A percentile compares a stretch with the other conserved stretches of the same genome.
phyloP scores from a whole-genome alignment of 2,329 filamentous ascomycete species.

The Sarocladium kiliense region DNA sequence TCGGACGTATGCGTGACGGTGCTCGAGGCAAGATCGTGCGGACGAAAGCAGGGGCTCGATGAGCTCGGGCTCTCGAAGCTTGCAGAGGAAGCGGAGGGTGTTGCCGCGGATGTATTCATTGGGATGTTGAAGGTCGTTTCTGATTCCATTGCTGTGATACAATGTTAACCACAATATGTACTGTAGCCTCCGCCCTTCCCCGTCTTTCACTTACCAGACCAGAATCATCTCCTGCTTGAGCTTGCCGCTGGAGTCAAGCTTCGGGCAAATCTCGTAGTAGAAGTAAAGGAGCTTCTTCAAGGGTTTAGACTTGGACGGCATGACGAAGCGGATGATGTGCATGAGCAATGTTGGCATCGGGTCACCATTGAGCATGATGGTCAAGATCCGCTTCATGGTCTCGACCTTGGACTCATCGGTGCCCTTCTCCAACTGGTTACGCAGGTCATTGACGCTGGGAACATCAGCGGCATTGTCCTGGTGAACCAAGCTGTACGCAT shows the following conservation, averaged over 20 bases:
- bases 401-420: constrained; percentile 90
- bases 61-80: constrained; percentile 90
- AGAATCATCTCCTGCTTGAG: constrained; percentile 99
- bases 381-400: constrained; percentile 93
- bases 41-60: constrained; percentile 94
- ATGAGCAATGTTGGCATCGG: constrained; percentile 93
- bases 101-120: constrained; percentile 99
- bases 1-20: constrained; percentile 94
- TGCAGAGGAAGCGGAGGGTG: constrained; percentile 95
- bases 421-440: constrained; percentile 88
- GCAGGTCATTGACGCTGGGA: constrained; percentile 84
- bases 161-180: constrained; percentile 1
- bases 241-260: constrained; percentile 87
- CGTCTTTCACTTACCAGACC: constrained; percentile 88
- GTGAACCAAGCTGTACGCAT: constrained; percentile 93
- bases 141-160: constrained; percentile 78
- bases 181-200: too few relatives aligned
- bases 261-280: constrained; percentile 98
- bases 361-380: constrained; percentile 97
- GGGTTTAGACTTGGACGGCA: constrained; percentile 95
- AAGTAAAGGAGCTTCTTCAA: constrained; percentile 98
- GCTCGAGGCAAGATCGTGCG: constrained; percentile 85
- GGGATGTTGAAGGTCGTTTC: constrained; percentile 92
- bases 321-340: constrained; percentile 99
- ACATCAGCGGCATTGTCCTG: constrained; percentile 95